These are phyloP conservation scores for Fusarium subtropicale DNA, from an alignment of 2,329 filamentous ascomycete genomes.

Conservation along the genomic window DNA sequence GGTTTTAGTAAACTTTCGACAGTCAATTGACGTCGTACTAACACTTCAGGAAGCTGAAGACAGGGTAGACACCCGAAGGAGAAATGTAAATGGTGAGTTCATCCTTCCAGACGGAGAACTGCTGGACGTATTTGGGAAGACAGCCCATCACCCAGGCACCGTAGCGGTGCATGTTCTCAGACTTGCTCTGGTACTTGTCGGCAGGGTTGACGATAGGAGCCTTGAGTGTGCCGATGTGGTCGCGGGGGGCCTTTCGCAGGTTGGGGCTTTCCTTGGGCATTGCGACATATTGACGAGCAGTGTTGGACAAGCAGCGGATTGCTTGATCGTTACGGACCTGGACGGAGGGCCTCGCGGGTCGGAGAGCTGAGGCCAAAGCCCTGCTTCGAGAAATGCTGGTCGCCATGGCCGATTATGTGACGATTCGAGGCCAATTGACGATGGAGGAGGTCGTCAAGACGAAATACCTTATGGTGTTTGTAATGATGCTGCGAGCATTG, in stretches of 20 bases:
- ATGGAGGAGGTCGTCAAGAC: conserved; percentile 44
- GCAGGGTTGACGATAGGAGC: conserved; percentile 87
- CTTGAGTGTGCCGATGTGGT: conserved; percentile 72
- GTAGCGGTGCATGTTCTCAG: conserved; percentile 90
- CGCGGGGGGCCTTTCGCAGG: conserved; percentile 72
- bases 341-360: conserved; percentile 61
- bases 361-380: conserved; percentile 66
- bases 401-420: conserved; percentile 63
- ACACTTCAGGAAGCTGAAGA: conserved; percentile 94
- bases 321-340: conserved; percentile 55
- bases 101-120: conserved; percentile 99
- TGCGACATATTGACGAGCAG: conserved; percentile 62
- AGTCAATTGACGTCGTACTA: conserved; percentile 38
- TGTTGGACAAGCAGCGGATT: conserved; percentile 63
- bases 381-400: conserved; percentile 69
- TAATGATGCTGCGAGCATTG: conserved; percentile 49
- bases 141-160: conserved; percentile 97
- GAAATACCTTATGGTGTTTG: conserved; percentile 48
- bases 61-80: conserved; percentile 87
- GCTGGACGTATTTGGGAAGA: conserved; percentile 97
- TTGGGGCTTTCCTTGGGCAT: conserved; percentile 73
- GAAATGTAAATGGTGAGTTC: conserved; percentile 95
- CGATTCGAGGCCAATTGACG: conserved; percentile 60
- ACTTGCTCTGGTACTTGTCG: conserved; percentile 91
- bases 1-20: conserved; percentile 15